Evolutionary conservation across 2,329 filamentous ascomycete genomes (phyloP).

Genomic region (Lojkania enalia): DNA sequence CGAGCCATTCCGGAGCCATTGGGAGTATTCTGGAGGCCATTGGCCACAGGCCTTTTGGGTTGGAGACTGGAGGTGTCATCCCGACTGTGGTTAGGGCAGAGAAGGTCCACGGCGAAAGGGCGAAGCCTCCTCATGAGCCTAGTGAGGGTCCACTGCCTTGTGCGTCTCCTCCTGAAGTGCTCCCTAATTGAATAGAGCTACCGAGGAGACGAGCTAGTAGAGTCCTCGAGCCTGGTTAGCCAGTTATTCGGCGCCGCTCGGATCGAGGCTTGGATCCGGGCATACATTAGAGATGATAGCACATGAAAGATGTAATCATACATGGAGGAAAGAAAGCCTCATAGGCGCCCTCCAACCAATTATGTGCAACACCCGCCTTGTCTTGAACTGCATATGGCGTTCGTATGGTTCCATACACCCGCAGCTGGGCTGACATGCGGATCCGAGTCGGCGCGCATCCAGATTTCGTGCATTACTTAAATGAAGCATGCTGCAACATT

Average conservation of each 20-base stretch:
- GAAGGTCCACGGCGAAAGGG: slow-evolving; percentile 42
- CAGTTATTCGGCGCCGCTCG: background rate
- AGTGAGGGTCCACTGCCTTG: slow-evolving; percentile 38
- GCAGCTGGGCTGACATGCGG: background rate
- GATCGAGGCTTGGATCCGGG: background rate
- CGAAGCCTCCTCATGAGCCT: slow-evolving; percentile 32
- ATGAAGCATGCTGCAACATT: background rate
- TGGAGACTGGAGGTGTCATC: slow-evolving; percentile 69
- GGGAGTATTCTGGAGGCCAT: slow-evolving; percentile 58
- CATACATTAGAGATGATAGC: too few species aligned
- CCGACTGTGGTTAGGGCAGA: slow-evolving; percentile 67
- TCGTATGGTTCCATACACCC: background rate
- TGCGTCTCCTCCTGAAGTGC: slow-evolving; percentile 20
- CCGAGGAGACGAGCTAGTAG: background rate
- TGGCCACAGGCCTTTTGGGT: slow-evolving; percentile 61
- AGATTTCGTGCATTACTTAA: slow-evolving; percentile 1
- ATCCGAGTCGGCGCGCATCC: background rate
- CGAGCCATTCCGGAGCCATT: slow-evolving; percentile 63
- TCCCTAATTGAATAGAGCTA: background rate
- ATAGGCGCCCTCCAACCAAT: background rate
- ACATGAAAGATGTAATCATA: too few species aligned
- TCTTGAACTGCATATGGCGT: background rate
- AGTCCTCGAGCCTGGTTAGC: background rate
- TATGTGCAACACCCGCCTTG: background rate
- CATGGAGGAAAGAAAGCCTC: background rate